Evolutionary conservation across 2,329 filamentous ascomycete species (phyloP).

Genomic region (Aspergillus ochraceus): DNA sequence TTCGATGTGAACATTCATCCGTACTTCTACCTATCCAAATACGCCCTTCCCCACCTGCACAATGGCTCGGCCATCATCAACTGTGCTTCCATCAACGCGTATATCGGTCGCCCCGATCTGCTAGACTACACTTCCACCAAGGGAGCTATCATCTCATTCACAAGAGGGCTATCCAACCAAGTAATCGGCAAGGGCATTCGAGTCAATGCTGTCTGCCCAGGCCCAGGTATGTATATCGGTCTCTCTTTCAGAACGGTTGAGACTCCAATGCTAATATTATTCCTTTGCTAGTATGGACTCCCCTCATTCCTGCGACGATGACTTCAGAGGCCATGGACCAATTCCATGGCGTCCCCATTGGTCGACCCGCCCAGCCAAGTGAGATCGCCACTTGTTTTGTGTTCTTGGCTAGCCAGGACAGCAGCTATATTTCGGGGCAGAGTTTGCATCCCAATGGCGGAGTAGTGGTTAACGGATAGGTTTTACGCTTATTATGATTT

Average conservation of each 20-base stretch:
- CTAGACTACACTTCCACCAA: slow-evolving; percentile 77
- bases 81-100: slow-evolving; percentile 80
- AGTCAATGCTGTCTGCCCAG: slow-evolving; percentile 74
- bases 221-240: slow-evolving; percentile 51
- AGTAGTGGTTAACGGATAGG: slow-evolving; percentile 52
- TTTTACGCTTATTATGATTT: too few species aligned
- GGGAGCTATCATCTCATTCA: slow-evolving; percentile 77
- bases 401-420: slow-evolving; percentile 74
- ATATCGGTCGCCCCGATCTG: slow-evolving; percentile 75
- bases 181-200: slow-evolving; percentile 70
- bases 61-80: slow-evolving; percentile 78
- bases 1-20: slow-evolving; percentile 84
- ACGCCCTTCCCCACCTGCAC: slow-evolving; percentile 72
- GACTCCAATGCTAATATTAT: slow-evolving; percentile 5
- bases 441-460: slow-evolving; percentile 65
- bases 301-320: slow-evolving; percentile 74
- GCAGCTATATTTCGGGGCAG: slow-evolving; percentile 73
- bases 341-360: slow-evolving; percentile 71
- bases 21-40: slow-evolving; percentile 79
- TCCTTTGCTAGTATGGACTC: slow-evolving; percentile 65
- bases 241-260: not conserved
- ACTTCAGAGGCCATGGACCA: slow-evolving; percentile 67
- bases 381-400: slow-evolving; percentile 82
- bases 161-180: slow-evolving; percentile 74
- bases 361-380: slow-evolving; percentile 73